phyloP scores from a whole-genome alignment of 202 grass and related monocot genomes.

The Carex arenaria region DNA sequence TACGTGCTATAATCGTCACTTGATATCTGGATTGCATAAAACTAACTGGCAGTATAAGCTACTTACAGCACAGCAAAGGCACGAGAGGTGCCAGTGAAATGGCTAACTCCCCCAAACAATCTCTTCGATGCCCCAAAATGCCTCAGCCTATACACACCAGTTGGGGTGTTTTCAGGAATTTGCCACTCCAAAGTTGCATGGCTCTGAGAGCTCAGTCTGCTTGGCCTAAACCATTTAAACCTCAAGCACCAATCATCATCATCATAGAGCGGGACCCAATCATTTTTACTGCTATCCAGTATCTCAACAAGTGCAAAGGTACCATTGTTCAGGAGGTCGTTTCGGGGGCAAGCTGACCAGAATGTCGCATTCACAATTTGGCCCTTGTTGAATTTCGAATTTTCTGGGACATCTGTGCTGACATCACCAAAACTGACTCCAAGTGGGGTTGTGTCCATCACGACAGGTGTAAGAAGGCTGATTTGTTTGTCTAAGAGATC shows the following conservation, averaged over 20 bases:
- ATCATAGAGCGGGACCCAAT: slow-evolving; percentile 70
- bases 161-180: slow-evolving; percentile 51
- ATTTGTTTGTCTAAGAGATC: slow-evolving; percentile 89
- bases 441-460: slow-evolving; percentile 57
- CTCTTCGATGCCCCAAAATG: slow-evolving; percentile 87
- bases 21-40: slow-evolving; percentile 5
- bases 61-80: slow-evolving; percentile 65
- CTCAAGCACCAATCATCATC: slow-evolving; percentile 84
- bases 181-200: slow-evolving; percentile 75
- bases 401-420: slow-evolving; percentile 57
- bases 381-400: slow-evolving; percentile 62
- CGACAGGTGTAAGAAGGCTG: slow-evolving; percentile 60
- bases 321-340: slow-evolving; percentile 73
- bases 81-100: slow-evolving; percentile 78
- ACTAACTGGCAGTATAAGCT: not conserved
- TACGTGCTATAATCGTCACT: not conserved
- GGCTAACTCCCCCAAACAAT: slow-evolving; percentile 57
- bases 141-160: slow-evolving; percentile 78
- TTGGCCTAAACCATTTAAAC: slow-evolving; percentile 88
- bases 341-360: slow-evolving; percentile 89
- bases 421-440: slow-evolving; percentile 74
- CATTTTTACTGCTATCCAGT: slow-evolving; percentile 36
- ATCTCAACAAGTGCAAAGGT: slow-evolving; percentile 81
- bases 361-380: slow-evolving; percentile 71
- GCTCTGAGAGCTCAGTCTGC: slow-evolving; percentile 55